These are phyloP conservation scores for Cronartium quercuum DNA, from an alignment of 1,284 basidiomycete genomes.

Conservation along the genomic window DNA sequence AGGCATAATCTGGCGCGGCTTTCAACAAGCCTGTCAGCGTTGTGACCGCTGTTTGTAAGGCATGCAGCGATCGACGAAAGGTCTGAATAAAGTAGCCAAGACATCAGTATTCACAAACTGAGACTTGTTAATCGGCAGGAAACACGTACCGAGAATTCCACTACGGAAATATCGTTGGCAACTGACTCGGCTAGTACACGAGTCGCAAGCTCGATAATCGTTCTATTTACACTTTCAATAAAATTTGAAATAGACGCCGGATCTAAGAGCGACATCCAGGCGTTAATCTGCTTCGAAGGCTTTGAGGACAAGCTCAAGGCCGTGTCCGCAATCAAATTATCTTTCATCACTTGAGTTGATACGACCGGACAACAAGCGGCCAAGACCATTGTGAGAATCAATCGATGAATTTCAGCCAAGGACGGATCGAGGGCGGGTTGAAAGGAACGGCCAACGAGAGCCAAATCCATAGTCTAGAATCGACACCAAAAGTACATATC, in stretches of 20 bases:
- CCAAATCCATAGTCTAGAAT: conserved; percentile 34
- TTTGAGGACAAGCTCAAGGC: background rate
- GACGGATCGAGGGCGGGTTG: background rate
- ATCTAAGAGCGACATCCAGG: background rate
- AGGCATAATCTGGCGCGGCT: conserved; percentile 20
- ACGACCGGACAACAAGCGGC: conserved; percentile 8
- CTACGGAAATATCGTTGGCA: background rate
- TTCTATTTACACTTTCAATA: background rate
- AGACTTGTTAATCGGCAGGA: background rate
- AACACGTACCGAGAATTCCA: background rate
- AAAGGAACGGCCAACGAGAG: background rate
- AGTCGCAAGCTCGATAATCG: background rate
- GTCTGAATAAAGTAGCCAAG: background rate
- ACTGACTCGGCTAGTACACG: background rate
- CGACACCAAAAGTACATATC: background rate
- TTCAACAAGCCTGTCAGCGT: conserved; percentile 6
- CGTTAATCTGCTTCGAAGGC: background rate
- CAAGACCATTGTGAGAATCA: conserved; percentile 14
- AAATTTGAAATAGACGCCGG: background rate
- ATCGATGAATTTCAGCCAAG: background rate
- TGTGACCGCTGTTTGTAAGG: conserved; percentile 3
- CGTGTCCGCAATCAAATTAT: background rate
- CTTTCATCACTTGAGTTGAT: background rate
- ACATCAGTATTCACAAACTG: background rate
- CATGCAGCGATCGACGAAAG: background rate